Conservation (phyloP, 1,139 yeast species). For the Debaryomyces coudertii region DNA sequence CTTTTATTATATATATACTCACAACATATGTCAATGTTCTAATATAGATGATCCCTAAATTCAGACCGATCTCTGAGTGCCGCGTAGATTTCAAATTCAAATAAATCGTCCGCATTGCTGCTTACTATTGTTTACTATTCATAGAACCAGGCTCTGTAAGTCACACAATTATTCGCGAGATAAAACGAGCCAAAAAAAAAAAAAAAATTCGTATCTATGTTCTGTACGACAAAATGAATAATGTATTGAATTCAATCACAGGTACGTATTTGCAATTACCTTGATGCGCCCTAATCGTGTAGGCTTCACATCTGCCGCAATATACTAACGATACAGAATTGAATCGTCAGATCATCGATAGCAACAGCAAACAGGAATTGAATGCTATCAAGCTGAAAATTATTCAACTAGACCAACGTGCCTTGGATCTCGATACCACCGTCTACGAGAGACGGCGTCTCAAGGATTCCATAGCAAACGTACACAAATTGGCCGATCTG, state of each 20-base stretch:
- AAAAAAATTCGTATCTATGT: background rate
- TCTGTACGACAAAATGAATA: background rate
- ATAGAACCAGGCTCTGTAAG: background rate
- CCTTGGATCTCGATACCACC: slow-evolving; percentile 12
- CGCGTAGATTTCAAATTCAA: too few relatives aligned
- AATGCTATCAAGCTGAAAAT: slow-evolving; percentile 7
- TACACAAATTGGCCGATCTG: slow-evolving; percentile 24
- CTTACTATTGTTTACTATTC: background rate
- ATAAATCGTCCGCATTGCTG: too few relatives aligned
- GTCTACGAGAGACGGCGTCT: slow-evolving; percentile 22
- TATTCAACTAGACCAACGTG: slow-evolving; percentile 8
- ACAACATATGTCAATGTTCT: too few relatives aligned
- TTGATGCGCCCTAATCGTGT: background rate
- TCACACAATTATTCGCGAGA: background rate
- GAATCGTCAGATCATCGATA: slow-evolving; percentile 3
- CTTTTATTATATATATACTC: too few relatives aligned
- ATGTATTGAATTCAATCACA: background rate
- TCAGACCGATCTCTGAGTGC: too few relatives aligned
- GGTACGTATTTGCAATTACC: background rate
- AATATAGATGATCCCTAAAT: too few relatives aligned
- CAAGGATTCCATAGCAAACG: slow-evolving; percentile 18
- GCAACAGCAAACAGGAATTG: slow-evolving; percentile 7
- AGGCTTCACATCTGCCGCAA: background rate
- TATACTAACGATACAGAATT: slow-evolving; percentile 1
- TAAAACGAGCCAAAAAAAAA: background rate